Evolutionary conservation across 495 filamentous ascomycete species (phyloP).

Genomic region (Neurospora intermedia): DNA sequence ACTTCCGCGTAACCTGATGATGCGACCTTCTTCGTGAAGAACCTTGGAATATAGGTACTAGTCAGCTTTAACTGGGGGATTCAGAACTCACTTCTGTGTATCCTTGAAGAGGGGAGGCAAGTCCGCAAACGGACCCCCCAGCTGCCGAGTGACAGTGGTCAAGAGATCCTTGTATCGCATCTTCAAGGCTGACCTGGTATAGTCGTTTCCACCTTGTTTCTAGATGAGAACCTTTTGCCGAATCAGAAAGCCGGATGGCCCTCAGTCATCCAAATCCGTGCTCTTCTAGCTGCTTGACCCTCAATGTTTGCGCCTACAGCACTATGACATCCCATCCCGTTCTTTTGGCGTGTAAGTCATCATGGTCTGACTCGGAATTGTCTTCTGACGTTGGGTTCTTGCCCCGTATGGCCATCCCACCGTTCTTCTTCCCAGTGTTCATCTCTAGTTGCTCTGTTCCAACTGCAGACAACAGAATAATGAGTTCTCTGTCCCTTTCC

Average conservation of each 20-base stretch:
- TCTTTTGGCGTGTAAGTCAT: not conserved
- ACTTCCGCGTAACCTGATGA: not conserved
- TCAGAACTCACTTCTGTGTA: not conserved
- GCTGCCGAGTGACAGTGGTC: not conserved
- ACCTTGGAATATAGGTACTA: not conserved
- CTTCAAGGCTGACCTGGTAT: not conserved
- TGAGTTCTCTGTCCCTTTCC: not conserved
- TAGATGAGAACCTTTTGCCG: not conserved
- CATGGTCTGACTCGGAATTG: not conserved
- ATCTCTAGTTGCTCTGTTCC: not conserved
- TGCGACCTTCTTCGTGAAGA: not conserved
- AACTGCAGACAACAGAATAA: not conserved
- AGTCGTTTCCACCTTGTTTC: conserved; percentile 6
- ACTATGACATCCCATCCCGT: not conserved
- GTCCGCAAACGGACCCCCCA: not conserved
- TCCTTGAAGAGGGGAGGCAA: not conserved
- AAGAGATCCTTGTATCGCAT: not conserved
- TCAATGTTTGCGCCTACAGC: not conserved
- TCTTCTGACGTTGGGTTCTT: not conserved
- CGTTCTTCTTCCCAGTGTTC: not conserved
- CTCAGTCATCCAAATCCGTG: conserved; percentile 1
- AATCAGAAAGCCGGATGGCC: conserved; percentile 7
- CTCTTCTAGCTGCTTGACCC: not conserved
- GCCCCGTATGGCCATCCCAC: not conserved
- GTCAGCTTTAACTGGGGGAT: not conserved